A percentile compares a stretch with the other conserved stretches of the same genome.
phyloP scores from a whole-genome alignment of 345 rosid genomes.

The Citrus unshiu region DNA sequence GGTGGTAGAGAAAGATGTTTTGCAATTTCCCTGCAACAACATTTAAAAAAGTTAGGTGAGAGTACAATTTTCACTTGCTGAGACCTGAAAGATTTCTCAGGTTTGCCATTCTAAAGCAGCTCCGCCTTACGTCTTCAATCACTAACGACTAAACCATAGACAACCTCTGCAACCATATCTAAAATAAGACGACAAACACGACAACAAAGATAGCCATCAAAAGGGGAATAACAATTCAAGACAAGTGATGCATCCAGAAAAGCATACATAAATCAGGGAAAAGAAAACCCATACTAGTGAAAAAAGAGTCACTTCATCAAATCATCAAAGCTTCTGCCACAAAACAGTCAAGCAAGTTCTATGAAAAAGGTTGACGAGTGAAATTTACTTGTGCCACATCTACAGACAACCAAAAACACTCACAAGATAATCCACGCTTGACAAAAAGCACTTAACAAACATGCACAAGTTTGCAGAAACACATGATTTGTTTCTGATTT shows the following conservation, averaged over 20 bases:
- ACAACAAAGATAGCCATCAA: neutral
- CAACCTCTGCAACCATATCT: neutral
- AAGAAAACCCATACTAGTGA: neutral
- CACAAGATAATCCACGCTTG: neutral
- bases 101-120: neutral
- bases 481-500: neutral
- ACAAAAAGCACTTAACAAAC: neutral
- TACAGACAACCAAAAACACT: neutral
- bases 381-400: neutral
- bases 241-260: neutral
- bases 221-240: neutral
- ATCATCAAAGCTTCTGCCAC: neutral
- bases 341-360: neutral
- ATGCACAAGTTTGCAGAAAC: neutral
- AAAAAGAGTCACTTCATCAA: neutral
- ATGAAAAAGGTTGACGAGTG: neutral
- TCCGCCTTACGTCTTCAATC: neutral
- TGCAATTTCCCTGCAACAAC: slow-evolving; percentile 67
- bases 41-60: neutral
- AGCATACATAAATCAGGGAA: too few relatives aligned
- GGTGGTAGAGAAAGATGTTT: slow-evolving; percentile 99
- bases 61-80: neutral
- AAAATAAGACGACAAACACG: neutral
- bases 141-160: neutral
- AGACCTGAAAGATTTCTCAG: neutral